Evolutionary conservation across 2,329 filamentous ascomycete genomes (phyloP).

Genomic region (Trichoderma sp.): DNA sequence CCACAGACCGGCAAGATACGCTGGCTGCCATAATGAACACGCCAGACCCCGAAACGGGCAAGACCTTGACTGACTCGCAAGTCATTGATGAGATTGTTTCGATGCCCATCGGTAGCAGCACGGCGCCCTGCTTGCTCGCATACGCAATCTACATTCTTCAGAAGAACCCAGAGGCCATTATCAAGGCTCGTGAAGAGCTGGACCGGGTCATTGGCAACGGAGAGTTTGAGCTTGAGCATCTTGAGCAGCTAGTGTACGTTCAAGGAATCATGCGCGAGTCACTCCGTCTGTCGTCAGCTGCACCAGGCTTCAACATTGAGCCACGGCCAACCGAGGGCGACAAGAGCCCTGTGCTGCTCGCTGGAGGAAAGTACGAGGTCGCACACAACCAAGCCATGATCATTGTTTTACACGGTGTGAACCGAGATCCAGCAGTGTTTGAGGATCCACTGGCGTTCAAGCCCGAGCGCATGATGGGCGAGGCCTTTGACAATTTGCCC

Average conservation of each 20-base stretch:
- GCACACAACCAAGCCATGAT: slow-evolving; percentile 50
- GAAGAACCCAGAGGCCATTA: slow-evolving; percentile 49
- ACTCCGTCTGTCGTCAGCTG: slow-evolving; percentile 52
- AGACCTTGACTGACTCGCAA: slow-evolving; percentile 55
- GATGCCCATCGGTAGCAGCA: slow-evolving; percentile 60
- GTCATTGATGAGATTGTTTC: slow-evolving; percentile 68
- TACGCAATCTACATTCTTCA: slow-evolving; percentile 50
- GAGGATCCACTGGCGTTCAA: slow-evolving; percentile 45
- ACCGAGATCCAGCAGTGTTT: slow-evolving; percentile 49
- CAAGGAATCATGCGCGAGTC: slow-evolving; percentile 54
- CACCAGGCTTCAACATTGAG: slow-evolving; percentile 56
- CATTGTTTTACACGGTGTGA: slow-evolving; percentile 49
- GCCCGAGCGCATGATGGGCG: slow-evolving; percentile 51
- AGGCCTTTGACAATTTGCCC: slow-evolving; percentile 43
- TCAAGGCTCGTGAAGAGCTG: slow-evolving; percentile 52
- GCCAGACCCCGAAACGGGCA: slow-evolving; percentile 61
- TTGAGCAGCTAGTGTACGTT: slow-evolving; percentile 52
- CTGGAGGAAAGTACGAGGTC: slow-evolving; percentile 48
- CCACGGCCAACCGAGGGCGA: slow-evolving; percentile 38
- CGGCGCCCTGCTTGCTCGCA: slow-evolving; percentile 46
- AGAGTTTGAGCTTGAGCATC: slow-evolving; percentile 46
- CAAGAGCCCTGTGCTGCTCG: slow-evolving; percentile 46
- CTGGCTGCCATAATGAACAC: slow-evolving; percentile 58
- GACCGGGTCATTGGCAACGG: slow-evolving; percentile 49
- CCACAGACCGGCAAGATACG: slow-evolving; percentile 57